These are phyloP conservation scores for Globisporangium takayamanum DNA, from an alignment of 352 stramenopile species.

Conservation along the genomic window DNA sequence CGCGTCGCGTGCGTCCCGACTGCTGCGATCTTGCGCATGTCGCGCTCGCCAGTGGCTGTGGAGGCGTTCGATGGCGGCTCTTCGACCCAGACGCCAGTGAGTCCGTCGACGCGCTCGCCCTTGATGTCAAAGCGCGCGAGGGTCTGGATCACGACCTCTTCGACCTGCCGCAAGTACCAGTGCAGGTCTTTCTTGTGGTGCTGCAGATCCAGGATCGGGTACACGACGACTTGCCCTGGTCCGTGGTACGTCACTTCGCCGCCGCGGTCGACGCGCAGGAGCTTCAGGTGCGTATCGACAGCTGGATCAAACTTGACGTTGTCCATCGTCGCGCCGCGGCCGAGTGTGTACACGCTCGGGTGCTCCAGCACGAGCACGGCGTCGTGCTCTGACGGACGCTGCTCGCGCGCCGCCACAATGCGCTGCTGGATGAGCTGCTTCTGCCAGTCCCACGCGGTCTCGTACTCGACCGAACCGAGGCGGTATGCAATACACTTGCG, in stretches of 20 bases:
- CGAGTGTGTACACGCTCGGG: conserved; percentile 95
- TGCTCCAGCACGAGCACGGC: conserved; percentile 90
- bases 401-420: conserved; percentile 45
- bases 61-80: conserved; percentile 12
- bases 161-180: conserved; percentile 95
- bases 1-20: conserved; percentile 93
- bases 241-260: conserved; percentile 99
- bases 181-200: conserved; percentile 94
- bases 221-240: conserved; percentile 96
- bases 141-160: conserved; percentile 94
- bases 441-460: conserved; percentile 84
- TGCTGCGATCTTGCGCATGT: conserved; percentile 94
- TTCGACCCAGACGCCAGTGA: conserved; percentile 96
- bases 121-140: conserved; percentile 84
- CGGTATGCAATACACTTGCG: conserved; percentile 67
- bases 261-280: conserved; percentile 97
- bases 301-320: conserved; percentile 59
- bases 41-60: conserved; percentile 26
- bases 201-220: conserved; percentile 96
- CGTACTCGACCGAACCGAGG: conserved; percentile 69
- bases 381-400: conserved; percentile 66
- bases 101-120: conserved; percentile 85
- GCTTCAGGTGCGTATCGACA: conserved; percentile 53
- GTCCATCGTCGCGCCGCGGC: conserved; percentile 83
- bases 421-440: conserved; percentile 82